Evolutionary conservation across 116 monocot genomes (phyloP).

Genomic region (Iris pallida): DNA sequence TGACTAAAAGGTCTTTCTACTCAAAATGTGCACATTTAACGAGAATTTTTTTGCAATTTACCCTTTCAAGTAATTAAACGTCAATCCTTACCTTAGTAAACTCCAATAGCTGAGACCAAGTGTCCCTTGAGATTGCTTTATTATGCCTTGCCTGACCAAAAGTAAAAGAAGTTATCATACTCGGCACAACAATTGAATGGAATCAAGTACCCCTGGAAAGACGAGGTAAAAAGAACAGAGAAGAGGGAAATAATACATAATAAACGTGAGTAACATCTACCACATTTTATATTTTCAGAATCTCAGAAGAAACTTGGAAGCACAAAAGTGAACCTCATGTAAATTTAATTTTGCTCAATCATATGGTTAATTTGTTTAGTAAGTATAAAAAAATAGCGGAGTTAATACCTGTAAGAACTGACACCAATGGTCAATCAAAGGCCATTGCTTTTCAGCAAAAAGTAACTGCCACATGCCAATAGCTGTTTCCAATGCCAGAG

Average conservation of each 20-base stretch:
- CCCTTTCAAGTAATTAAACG: too few relatives aligned
- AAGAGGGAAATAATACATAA: too few relatives aligned
- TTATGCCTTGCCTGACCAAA: constrained; percentile 65
- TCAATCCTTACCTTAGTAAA: constrained; percentile 56
- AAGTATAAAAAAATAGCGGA: background rate
- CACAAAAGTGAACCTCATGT: background rate
- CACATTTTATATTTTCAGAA: background rate
- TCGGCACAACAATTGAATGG: background rate
- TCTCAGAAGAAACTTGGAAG: constrained; percentile 6
- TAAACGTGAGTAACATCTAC: background rate
- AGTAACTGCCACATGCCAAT: constrained; percentile 99
- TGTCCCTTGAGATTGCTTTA: constrained; percentile 94
- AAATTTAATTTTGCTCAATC: background rate
- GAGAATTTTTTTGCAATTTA: too few relatives aligned
- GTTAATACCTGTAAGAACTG: constrained; percentile 78
- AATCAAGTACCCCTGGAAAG: too few relatives aligned
- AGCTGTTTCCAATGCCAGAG: constrained; percentile 89
- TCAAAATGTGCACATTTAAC: too few relatives aligned
- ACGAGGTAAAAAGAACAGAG: too few relatives aligned
- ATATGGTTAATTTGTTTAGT: too few relatives aligned
- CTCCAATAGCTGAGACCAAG: constrained; percentile 90
- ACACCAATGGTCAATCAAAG: constrained; percentile 95
- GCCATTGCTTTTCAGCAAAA: constrained; percentile 88
- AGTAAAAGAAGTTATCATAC: background rate
- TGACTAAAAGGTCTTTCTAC: too few relatives aligned